phyloP scores from a whole-genome alignment of 352 stramenopile species.

The Phytophthora nicotianae region DNA sequence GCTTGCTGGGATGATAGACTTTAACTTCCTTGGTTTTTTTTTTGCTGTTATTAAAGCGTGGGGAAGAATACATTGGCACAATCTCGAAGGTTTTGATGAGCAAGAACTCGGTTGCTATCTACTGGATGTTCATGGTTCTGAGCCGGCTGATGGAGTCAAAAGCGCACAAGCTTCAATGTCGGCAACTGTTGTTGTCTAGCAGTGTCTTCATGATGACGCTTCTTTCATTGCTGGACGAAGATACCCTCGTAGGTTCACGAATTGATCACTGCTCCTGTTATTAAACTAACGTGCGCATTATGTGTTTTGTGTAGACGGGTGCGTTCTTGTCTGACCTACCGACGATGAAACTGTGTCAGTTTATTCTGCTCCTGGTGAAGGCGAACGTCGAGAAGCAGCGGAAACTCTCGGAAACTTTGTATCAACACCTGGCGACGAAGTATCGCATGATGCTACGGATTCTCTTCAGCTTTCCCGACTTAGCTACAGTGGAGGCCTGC shows the following conservation, averaged over 20 bases:
- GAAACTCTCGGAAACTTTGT: slow-evolving; percentile 64
- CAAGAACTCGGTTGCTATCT: slow-evolving; percentile 57
- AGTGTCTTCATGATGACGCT: slow-evolving; percentile 63
- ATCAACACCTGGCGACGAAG: slow-evolving; percentile 74
- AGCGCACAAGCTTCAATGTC: slow-evolving; percentile 55
- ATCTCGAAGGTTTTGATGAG: slow-evolving; percentile 70
- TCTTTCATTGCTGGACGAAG: slow-evolving; percentile 74
- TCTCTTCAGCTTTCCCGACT: slow-evolving; percentile 73
- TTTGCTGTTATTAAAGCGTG: slow-evolving; percentile 42
- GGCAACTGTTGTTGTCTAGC: slow-evolving; percentile 70
- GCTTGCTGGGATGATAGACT: not conserved
- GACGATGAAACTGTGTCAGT: slow-evolving; percentile 79
- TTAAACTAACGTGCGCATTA: slow-evolving; percentile 12
- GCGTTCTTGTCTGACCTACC: slow-evolving; percentile 70
- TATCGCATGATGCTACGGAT: slow-evolving; percentile 81
- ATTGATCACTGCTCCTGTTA: not conserved
- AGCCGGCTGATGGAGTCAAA: slow-evolving; percentile 71
- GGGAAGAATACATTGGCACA: slow-evolving; percentile 71
- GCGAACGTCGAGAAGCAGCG: slow-evolving; percentile 68
- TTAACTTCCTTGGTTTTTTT: slow-evolving; percentile 7
- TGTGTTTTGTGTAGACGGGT: slow-evolving; percentile 45
- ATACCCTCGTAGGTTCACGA: slow-evolving; percentile 49
- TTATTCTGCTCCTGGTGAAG: slow-evolving; percentile 74
- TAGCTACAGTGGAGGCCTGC: slow-evolving; percentile 74
- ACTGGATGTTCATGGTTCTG: slow-evolving; percentile 82